These are phyloP conservation scores for Hylodesmum podocarpum DNA, from an alignment of 306 rosid genomes.

Conservation along the genomic window DNA sequence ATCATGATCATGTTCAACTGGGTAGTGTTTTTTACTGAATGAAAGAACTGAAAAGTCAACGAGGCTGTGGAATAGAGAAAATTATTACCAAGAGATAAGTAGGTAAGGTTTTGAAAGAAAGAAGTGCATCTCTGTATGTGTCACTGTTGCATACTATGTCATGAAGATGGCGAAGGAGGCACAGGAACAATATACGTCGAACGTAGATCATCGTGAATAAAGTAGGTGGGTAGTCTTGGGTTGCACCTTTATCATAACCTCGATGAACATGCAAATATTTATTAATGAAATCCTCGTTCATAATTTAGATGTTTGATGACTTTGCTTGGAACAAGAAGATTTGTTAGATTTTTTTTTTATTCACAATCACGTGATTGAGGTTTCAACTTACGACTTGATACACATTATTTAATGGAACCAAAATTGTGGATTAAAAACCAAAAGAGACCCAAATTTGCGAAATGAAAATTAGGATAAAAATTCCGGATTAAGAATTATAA, in stretches of 20 bases:
- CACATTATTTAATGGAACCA: too few species aligned
- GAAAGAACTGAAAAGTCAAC: conserved; percentile 26
- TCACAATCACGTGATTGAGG: too few species aligned
- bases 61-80: conserved; percentile 24
- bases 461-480: too few species aligned
- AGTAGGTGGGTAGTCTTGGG: neutral
- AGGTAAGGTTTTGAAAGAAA: conserved; percentile 29
- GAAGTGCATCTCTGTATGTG: conserved; percentile 26
- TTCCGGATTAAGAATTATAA: too few species aligned
- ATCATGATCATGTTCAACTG: conserved; percentile 17
- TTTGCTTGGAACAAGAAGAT: neutral
- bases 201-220: neutral
- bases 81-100: conserved; percentile 6
- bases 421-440: too few species aligned
- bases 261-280: neutral
- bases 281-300: neutral
- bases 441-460: too few species aligned
- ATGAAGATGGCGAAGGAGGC: neutral
- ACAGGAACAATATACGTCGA: neutral
- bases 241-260: neutral
- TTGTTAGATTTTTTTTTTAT: too few species aligned
- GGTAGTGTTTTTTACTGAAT: conserved; percentile 28
- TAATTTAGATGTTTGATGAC: neutral
- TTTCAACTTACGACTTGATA: too few species aligned
- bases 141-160: neutral